Base-by-base conservation (phyloP, 2,329 filamentous ascomycete genomes). In the Tolypocladium ophioglossoides region DNA sequence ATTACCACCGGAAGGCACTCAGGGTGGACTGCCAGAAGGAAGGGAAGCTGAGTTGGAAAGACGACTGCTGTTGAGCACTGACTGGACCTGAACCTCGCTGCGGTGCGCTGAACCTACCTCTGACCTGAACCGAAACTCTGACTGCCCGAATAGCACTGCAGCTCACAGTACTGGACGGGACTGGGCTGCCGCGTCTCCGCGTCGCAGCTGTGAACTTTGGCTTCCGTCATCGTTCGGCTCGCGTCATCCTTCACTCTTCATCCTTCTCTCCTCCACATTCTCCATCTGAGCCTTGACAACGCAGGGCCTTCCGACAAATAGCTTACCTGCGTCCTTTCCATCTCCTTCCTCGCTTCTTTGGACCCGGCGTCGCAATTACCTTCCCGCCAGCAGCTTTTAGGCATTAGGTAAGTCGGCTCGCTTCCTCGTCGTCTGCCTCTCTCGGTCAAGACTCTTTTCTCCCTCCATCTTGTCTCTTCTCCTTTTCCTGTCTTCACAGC, bases 401-500 rank as follows among this genome's bases (percentile, higher is more conserved):
- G 37, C 54, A 56, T 57, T 56, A 58, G 59, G 59, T 59, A 59
- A 59, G 58, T 52, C 46, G 39, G 20, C 47, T 58, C 59, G 59
- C 55, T 57, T 61, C 46, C 30, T 12, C 38, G 22, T 24, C 54
- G 41, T 54, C 46, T 50, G 24, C 49, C 27, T 24, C 46, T 16
- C 20, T 50, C 27, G 47, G 34, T 41, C 40, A 35, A 34, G 24
- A n/a, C 27, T 41, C 14, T 47, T 11, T 14, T 8, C 34, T 49
- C 27, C 34, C 49, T 55, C 54, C 39, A 35, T 30, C 37, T 35
- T 34, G 18, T 46, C 55, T 56, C 50, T 46, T 51, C 55, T 52
- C 52, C 50, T 49, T 54, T 54, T 57, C 52, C 55, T 59, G 54
- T 66, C 63, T 57, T 67, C 68, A 71, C 70, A 78, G 70, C 75